A percentile compares a stretch with the other conserved stretches of the same genome.
phyloP scores from a whole-genome alignment of 441 rosid genomes.

The Macaranga tanarius region DNA sequence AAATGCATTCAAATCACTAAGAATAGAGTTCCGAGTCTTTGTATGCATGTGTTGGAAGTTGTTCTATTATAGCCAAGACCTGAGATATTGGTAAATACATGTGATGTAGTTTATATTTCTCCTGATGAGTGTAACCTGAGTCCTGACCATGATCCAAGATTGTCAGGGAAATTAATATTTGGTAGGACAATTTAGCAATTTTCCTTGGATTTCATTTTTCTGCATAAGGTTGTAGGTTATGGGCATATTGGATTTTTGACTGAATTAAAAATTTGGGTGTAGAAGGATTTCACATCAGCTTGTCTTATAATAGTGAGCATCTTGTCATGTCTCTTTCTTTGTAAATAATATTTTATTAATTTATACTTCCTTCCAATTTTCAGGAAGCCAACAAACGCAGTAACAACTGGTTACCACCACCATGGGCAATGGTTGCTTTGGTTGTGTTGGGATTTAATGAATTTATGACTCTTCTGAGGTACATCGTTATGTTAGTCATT shows the following conservation, averaged over 20 bases:
- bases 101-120: no score
- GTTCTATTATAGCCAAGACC: not conserved
- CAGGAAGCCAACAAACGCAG: slow-evolving; percentile 95
- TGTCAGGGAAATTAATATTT: not conserved
- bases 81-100: not conserved
- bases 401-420: slow-evolving; percentile 99
- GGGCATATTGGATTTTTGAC: not conserved
- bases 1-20: not conserved
- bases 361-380: slow-evolving; percentile 21
- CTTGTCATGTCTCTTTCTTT: not conserved
- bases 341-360: not conserved
- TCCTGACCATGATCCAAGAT: not conserved
- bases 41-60: not conserved
- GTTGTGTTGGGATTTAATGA: slow-evolving; percentile 90
- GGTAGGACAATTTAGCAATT: not conserved
- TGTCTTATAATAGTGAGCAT: not conserved
- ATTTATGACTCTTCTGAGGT: slow-evolving; percentile 95
- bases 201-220: not conserved
- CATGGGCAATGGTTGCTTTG: slow-evolving; percentile 97
- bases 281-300: not conserved
- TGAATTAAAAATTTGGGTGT: not conserved
- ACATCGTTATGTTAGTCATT: slow-evolving; percentile 6
- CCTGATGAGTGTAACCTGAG: no score
- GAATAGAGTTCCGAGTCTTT: no score
- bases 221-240: not conserved